phyloP scores from a whole-genome alignment of 257 asterid genomes.

The Nicotiana paniculata region DNA sequence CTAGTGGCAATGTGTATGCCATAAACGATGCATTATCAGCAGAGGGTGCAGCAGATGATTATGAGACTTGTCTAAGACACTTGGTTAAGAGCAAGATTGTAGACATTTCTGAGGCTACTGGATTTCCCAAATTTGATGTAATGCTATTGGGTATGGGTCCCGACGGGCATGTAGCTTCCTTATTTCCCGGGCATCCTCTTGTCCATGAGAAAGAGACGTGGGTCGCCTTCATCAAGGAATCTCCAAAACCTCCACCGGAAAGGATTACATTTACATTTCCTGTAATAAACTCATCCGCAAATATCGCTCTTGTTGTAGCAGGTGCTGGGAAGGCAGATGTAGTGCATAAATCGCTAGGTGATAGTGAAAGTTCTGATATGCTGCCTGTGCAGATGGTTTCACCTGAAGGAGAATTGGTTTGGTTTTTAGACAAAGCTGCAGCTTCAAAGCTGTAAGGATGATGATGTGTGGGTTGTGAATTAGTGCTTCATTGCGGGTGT shows the following conservation, averaged over 20 bases:
- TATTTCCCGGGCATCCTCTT: constrained; percentile 82
- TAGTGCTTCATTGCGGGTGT: neutral
- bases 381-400: constrained; percentile 75
- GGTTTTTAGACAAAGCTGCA: constrained; percentile 90
- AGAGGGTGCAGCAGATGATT: constrained; percentile 92
- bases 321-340: constrained; percentile 73
- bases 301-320: constrained; percentile 68
- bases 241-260: constrained; percentile 92
- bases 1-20: constrained; percentile 70
- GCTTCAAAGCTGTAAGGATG: constrained; percentile 64
- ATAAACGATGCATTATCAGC: constrained; percentile 81
- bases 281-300: constrained; percentile 69
- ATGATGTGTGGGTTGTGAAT: neutral
- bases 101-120: constrained; percentile 37
- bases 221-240: constrained; percentile 77
- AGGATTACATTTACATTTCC: constrained; percentile 92
- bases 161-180: constrained; percentile 89
- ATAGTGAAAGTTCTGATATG: constrained; percentile 38
- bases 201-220: constrained; percentile 65
- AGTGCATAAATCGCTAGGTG: constrained; percentile 44
- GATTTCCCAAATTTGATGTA: constrained; percentile 85
- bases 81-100: constrained; percentile 46
- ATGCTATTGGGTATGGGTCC: constrained; percentile 98
- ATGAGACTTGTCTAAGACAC: constrained; percentile 73
- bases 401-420: constrained; percentile 68